Evolutionary conservation across 805 yeast genomes (phyloP).

Genomic region (Sungouiella blattae): DNA sequence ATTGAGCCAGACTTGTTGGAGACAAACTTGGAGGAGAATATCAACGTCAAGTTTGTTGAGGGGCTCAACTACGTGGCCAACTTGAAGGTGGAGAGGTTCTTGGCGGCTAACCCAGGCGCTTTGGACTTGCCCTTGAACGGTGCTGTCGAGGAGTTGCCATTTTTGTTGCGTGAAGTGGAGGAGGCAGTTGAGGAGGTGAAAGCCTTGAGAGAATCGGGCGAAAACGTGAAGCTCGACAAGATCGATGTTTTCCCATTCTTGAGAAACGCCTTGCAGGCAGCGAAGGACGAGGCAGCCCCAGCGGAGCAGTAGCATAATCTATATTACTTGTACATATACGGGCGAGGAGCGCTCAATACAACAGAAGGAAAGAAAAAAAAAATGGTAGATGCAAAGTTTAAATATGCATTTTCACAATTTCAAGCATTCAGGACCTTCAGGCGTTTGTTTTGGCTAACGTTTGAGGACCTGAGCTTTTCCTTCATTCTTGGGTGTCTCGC

Average conservation of each 20-base stretch:
- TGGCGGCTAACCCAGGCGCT: slow-evolving; percentile 20
- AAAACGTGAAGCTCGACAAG: slow-evolving; percentile 28
- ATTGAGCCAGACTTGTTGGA: slow-evolving; percentile 64
- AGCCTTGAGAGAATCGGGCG: slow-evolving; percentile 45
- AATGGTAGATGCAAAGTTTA: neutral
- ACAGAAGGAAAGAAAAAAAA: neutral
- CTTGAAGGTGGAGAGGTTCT: slow-evolving; percentile 51
- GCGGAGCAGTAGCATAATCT: neutral
- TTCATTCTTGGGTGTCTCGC: too few species aligned
- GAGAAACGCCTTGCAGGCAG: slow-evolving; percentile 25
- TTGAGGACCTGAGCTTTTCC: too few species aligned
- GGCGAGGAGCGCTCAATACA: neutral
- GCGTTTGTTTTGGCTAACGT: too few species aligned
- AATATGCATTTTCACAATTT: too few species aligned
- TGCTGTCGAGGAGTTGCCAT: slow-evolving; percentile 39
- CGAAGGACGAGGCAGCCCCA: slow-evolving; percentile 1
- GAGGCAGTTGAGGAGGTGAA: slow-evolving; percentile 46
- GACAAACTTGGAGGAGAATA: slow-evolving; percentile 54
- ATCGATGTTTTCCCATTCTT: slow-evolving; percentile 39
- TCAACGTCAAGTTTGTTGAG: slow-evolving; percentile 44
- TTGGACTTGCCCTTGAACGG: slow-evolving; percentile 36
- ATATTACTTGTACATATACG: slow-evolving; percentile 1
- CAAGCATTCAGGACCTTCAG: too few species aligned
- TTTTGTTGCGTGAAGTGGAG: slow-evolving; percentile 28
- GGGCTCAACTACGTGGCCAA: slow-evolving; percentile 71